Base-by-base conservation (phyloP, 306 rosid species). In the Dalbergia cochinchinensis region DNA sequence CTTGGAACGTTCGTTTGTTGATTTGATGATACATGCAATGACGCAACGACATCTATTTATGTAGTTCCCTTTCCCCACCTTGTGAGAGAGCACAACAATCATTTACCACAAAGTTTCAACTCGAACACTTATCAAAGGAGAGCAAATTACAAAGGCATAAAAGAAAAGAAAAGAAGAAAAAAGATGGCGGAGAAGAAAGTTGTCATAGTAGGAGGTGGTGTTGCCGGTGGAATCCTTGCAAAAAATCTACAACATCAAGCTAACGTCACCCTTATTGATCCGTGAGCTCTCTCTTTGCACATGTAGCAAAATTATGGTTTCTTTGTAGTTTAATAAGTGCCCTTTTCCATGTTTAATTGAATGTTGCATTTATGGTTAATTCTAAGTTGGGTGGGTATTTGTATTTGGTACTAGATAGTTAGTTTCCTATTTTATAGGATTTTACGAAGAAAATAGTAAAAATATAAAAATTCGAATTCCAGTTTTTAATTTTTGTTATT, bases 151-250 rank as follows among this genome's bases (percentile, higher is more conserved):
- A 71, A 82, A 12, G 41, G 41, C 41, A 37, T 37, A 37, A 37
- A 37, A 35, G 39, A 35, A 0, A 37, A 4, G n/a, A 19, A 11
- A 13, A 64, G n/a, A n/a, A n/a, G n/a, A 18, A 7, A 1, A 50
- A 65, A 71, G 55, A 85, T 85, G 88, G 83, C 7, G 41, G 84
- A 86, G 59, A 83, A 83, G 80, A 88, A 89, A 80, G 90, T 94
- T 50, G 98, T 87, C 74, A 85, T 94, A 42, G 16, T 92, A 34
- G 98, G 98, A 68, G 98, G 97, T 2, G 98, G 98, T 60, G 85
- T 89, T n/a, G 97, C 94, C 4, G 98, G 98, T 51, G 90, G 94
- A 5, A 26, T 83, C 54, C 80, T 94, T 0, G 93, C 97, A 26
- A 89, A 89, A 77, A 84, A 80, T 34, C 59, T 94, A 16, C 98